Evolutionary conservation across 345 rosid species (phyloP), one percentile per base, ranked within the genome.

Genomic region (Eutrema yunnanense): DNA sequence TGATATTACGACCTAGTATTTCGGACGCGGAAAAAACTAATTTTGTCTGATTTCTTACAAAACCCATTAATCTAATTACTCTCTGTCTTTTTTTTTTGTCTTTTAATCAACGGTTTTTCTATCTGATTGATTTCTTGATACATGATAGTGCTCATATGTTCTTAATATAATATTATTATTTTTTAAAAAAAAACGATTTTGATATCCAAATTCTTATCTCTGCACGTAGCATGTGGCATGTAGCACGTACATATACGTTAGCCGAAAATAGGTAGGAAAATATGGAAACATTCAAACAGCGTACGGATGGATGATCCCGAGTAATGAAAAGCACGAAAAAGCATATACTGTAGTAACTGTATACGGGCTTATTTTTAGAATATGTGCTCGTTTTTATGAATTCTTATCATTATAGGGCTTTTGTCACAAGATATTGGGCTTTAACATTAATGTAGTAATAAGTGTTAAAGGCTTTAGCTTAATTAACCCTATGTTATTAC

Each of bases 1-100:
- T 40, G 0, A 14, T 71, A 40, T 71, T 71, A 71, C 76, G 6
- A 14, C 9, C 75, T 63, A 30, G 8, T 48, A 38, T 70, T 76
- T 76, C 75, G 74, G 79, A 70, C 69, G 33, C 70, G 65, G 62
- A 69, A 34, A 34, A 57, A n/a, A 54, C 75, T 76, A 76, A 54
- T 32, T 69, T 76, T 76, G 75, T 70, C 75, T 33, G 9, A 57
- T 62, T 75, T 69, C 70, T 62, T 75, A 59, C 73, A 51, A 27
- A 26, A 3, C 50, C 66, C 36, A 30, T 33, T 27, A 4, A 16
- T 40, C 32, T 58, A 36, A 26, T 60, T 32, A 19, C 9, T 38
- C 1, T 8, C 8, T 13, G n/a, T n/a, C n/a, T 14, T 2, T 19
- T 5, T 4, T 57, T 9, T 44, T 27, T 0, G 4, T 55, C 32